Evolutionary conservation across 2,329 filamentous ascomycete species (phyloP), one percentile per base, ranked within the genome.

Genomic region (Scedosporium minutisporum): DNA sequence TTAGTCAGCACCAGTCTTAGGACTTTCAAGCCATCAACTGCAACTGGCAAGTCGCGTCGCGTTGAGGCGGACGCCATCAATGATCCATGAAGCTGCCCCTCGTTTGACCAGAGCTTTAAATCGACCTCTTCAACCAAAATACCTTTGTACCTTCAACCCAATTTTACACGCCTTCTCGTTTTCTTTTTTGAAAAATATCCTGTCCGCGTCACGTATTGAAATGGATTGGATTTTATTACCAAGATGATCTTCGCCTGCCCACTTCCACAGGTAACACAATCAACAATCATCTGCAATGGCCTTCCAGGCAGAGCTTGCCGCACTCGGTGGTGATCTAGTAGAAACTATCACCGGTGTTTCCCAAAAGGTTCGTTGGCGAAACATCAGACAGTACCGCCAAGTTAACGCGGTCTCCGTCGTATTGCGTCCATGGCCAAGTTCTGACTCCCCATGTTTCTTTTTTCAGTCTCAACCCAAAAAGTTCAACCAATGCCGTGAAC

Each of bases 301-400:
- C 42, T 87, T 89, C 73, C 80, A 86, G 68, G 84, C 87, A 66
- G 82, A 79, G 70, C 75, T 93, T 63, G 82, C 80, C 58, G 78
- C 80, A 63, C 78, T 93, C 68, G 85, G 84, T 1, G 88, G 90
- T 65, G 85, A 91, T 70, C 82, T 96, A 38, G 81, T 96, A 65
- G 79, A 82, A 48, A 78, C 82, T 51, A 77, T 92, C 64, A 81
- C 86, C 12, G 79, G 79, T n/a, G 76, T 80, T 48, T 76, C 81
- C 53, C 66, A 74, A 33, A 76, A 83, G 75, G 85, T 86, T 76
- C 65, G 73, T 46, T 44, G 21, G 21, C 29, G 33, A 38, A 21
- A 38, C 23, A 33, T 16, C n/a, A 25, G 2, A 3, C 44, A 18
- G 9, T 38, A 21, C 57, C 21, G 6, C 9, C 5, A 21, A 12